A percentile compares a stretch with the other conserved stretches of the same genome.
Evolutionary conservation across 768 basidiomycete genomes (phyloP).

Genomic region (Boletus eberwhitei): DNA sequence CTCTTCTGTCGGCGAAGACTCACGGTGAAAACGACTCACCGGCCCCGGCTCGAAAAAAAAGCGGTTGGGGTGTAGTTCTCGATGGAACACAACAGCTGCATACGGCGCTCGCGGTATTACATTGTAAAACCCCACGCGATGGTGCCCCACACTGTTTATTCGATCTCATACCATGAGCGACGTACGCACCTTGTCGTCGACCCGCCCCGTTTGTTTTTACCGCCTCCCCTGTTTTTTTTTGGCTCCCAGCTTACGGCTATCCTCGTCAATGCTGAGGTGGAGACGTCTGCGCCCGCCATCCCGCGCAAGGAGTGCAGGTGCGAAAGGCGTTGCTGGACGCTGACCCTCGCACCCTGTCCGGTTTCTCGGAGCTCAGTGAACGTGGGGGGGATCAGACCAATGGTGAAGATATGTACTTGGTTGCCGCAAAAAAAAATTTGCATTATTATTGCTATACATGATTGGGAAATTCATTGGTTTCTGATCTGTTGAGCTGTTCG

Average conservation of each 20-base stretch:
- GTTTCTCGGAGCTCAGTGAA: background rate
- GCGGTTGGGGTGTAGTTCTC: too few relatives aligned
- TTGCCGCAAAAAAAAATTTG: background rate
- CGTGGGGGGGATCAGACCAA: background rate
- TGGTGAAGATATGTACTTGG: background rate
- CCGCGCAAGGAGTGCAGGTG: background rate
- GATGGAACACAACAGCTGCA: background rate
- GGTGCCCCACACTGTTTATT: background rate
- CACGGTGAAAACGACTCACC: too few relatives aligned
- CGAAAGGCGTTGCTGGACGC: background rate
- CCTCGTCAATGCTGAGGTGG: background rate
- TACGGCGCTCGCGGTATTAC: background rate
- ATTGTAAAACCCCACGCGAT: background rate
- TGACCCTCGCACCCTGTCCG: background rate
- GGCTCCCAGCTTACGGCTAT: background rate
- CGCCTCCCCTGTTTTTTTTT: background rate
- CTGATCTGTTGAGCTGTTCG: constrained; percentile 24
- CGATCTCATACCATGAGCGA: too few relatives aligned
- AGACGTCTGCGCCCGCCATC: background rate
- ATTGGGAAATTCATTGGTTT: background rate
- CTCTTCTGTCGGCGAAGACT: too few relatives aligned
- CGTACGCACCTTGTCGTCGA: background rate
- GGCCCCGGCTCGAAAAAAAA: background rate
- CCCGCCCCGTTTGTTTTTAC: background rate
- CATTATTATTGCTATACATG: background rate